phyloP scores from a whole-genome alignment of 2,329 filamentous ascomycete species.

The Podosphaera leucotricha region DNA sequence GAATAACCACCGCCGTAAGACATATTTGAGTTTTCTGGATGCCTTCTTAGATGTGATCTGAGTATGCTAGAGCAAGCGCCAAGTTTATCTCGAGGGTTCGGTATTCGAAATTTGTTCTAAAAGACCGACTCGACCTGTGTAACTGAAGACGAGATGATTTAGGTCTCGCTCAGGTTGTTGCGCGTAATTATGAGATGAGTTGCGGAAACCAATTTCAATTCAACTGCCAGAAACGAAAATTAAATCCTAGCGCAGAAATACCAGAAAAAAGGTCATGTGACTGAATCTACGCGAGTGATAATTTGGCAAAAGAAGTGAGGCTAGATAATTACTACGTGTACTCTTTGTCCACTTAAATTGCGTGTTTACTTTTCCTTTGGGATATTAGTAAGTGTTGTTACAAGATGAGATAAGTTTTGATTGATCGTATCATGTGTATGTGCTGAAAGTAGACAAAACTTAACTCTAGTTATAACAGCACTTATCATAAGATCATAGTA shows the following conservation, averaged over 20 bases:
- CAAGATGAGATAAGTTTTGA: too few relatives aligned
- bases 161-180: background rate
- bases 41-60: background rate
- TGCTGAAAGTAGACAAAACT: too few relatives aligned
- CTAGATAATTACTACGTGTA: too few relatives aligned
- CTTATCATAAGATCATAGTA: too few relatives aligned
- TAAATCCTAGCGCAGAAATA: background rate
- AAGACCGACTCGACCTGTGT: background rate
- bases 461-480: too few relatives aligned
- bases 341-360: too few relatives aligned
- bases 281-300: background rate
- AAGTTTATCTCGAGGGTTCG: background rate
- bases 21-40: conserved; percentile 22
- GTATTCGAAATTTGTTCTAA: background rate
- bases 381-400: too few relatives aligned
- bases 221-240: background rate
- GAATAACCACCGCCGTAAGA: conserved; percentile 36
- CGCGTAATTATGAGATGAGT: background rate
- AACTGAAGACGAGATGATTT: background rate
- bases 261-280: background rate
- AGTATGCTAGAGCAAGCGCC: background rate
- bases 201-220: background rate
- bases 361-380: too few relatives aligned
- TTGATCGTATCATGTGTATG: too few relatives aligned
- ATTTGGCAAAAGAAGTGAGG: too few relatives aligned